Evolutionary conservation across 106 monocot genomes (phyloP).

Genomic region (Dendrobium nobile): DNA sequence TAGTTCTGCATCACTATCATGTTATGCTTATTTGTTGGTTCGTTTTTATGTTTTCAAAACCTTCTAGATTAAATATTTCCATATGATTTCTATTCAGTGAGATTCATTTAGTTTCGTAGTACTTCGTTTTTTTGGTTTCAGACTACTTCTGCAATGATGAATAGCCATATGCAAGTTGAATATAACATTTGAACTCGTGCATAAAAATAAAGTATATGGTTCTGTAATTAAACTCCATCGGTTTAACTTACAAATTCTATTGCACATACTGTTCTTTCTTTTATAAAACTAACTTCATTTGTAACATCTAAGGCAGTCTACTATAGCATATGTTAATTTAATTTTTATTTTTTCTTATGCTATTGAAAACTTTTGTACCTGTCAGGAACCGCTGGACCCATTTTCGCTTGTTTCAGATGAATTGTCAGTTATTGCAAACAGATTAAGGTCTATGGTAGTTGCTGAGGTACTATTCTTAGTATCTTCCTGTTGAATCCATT

Average conservation of each 20-base stretch:
- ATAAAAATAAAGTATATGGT: not conserved
- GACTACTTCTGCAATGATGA: not conserved
- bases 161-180: not conserved
- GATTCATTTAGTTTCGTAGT: no score
- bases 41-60: no score
- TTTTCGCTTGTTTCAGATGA: constrained; percentile 95
- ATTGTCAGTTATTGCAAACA: constrained; percentile 66
- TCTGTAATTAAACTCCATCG: not conserved
- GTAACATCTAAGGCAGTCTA: not conserved
- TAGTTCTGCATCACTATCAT: no score
- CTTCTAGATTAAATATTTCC: no score
- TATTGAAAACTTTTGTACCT: not conserved
- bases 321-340: not conserved
- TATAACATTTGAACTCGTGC: not conserved
- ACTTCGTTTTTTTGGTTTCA: not conserved
- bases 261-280: not conserved
- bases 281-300: not conserved
- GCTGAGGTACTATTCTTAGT: constrained; percentile 40
- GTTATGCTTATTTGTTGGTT: no score
- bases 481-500: not conserved
- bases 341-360: not conserved
- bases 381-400: constrained; percentile 64
- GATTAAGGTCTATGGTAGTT: constrained; percentile 75
- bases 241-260: not conserved
- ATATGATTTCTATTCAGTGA: no score